phyloP scores from a whole-genome alignment of 2,329 filamentous ascomycete species.

The Colletotrichum phormii region DNA sequence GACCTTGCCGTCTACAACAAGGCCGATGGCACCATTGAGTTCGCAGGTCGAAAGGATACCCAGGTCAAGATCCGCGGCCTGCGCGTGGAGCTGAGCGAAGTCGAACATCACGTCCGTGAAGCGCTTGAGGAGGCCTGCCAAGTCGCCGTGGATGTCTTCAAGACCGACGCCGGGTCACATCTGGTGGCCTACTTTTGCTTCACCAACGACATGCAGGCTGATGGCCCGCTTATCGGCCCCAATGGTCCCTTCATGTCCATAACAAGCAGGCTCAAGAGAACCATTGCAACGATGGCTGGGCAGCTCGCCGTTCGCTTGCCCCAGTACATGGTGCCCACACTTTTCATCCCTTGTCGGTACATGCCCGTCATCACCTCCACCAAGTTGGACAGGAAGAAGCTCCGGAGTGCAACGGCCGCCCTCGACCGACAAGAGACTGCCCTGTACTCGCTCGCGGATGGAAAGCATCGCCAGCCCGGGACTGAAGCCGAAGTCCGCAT shows the following conservation, averaged over 20 bases:
- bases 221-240: background rate
- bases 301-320: slow-evolving; percentile 27
- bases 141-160: slow-evolving; percentile 9
- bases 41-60: too few relatives aligned
- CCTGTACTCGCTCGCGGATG: background rate
- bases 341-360: slow-evolving; percentile 36
- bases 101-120: background rate
- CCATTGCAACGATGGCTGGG: background rate
- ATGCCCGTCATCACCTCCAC: slow-evolving; percentile 36
- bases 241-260: background rate
- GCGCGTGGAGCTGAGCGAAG: too few relatives aligned
- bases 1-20: slow-evolving; percentile 6
- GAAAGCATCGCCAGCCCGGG: slow-evolving; percentile 1
- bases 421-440: background rate
- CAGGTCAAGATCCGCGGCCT: slow-evolving; percentile 37
- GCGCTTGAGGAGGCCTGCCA: background rate
- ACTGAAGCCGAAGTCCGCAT: background rate
- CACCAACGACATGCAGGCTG: background rate
- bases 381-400: slow-evolving; percentile 35
- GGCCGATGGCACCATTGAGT: background rate
- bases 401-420: slow-evolving; percentile 25
- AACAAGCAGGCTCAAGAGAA: background rate
- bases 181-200: slow-evolving; percentile 15
- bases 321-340: slow-evolving; percentile 32
- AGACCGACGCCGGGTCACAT: background rate